phyloP scores from a whole-genome alignment of 306 rosid species.

The Vigna angularis region DNA sequence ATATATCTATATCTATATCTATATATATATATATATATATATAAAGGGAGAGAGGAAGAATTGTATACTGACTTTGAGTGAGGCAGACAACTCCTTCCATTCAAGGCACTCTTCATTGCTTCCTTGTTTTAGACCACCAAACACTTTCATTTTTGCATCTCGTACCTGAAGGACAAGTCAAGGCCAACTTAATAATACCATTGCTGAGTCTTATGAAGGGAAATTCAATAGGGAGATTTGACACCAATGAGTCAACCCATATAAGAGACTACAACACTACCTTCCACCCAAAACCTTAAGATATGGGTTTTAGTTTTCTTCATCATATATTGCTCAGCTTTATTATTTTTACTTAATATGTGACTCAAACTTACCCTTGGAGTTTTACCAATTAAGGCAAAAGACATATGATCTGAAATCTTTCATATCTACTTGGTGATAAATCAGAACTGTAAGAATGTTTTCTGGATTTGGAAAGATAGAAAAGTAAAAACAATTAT shows the following conservation, averaged over 20 bases:
- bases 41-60: not conserved
- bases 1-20: too few species aligned
- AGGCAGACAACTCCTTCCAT: constrained; percentile 72
- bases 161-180: constrained; percentile 69
- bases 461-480: constrained; percentile 18
- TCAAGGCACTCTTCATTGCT: constrained; percentile 72
- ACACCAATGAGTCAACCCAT: too few species aligned
- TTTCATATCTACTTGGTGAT: not conserved
- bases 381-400: not conserved
- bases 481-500: constrained; percentile 1
- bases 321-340: too few species aligned
- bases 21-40: too few species aligned
- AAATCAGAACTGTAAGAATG: constrained; percentile 12
- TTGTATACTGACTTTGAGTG: constrained; percentile 68
- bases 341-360: too few species aligned
- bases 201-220: not conserved
- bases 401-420: constrained; percentile 31
- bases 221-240: too few species aligned
- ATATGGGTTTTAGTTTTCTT: too few species aligned
- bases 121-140: constrained; percentile 77
- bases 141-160: constrained; percentile 81
- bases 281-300: too few species aligned
- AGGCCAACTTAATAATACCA: constrained; percentile 38
- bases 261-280: too few species aligned
- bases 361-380: too few species aligned